Evolutionary conservation across 2,329 filamentous ascomycete genomes (phyloP), one percentile per base, ranked within the genome.

Genomic region (Aspergillus viridinutans): DNA sequence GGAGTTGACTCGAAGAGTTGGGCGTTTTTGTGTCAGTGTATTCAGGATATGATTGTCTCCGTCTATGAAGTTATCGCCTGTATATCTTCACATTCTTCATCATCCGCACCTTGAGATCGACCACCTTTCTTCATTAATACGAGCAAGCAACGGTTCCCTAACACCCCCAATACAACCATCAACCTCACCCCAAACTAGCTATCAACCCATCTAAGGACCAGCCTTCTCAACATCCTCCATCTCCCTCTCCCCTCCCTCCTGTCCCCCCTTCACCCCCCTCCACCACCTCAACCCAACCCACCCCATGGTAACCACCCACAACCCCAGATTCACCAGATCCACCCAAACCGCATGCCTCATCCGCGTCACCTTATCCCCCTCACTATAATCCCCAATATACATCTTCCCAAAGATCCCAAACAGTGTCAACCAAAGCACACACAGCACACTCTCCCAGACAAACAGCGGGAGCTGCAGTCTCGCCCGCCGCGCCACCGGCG

Each of bases 331-430:
- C 49, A 83, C 78, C 52, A 96, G 73, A 72, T 93, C 89, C 49
- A 96, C 81, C 89, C 90, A 96, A 17, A 94, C 90, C 4, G 90
- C 90, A 69, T 87, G 86, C 77, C 92, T 91, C 91, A 96, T 96
- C 56, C 90, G 83, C 63, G 80, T 76, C 56, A 93, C 81, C 51
- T 63, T 67, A 17, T 52, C 20, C 45, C 55, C 26, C n/a, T 47
- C 51, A 45, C 55, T 50, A 50, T 61, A 56, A 29, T 58, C 55
- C 26, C 83, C 74, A 69, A 96, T 89, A 78, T 88, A 96, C 80
- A 93, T 85, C 65, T 82, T 85, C 54, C 87, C 92, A 70, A 96
- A 96, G 58, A 94, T 78, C 20, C 90, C 92, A 71, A 96, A 96
- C 5, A 94, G 80, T 1, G 86, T 84, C 58, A 91, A 85, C 87